A percentile compares a stretch with the other conserved stretches of the same genome.
Evolutionary conservation across 2,329 filamentous ascomycete genomes (phyloP).

Genomic region (Sclerotiophoma versabilis): DNA sequence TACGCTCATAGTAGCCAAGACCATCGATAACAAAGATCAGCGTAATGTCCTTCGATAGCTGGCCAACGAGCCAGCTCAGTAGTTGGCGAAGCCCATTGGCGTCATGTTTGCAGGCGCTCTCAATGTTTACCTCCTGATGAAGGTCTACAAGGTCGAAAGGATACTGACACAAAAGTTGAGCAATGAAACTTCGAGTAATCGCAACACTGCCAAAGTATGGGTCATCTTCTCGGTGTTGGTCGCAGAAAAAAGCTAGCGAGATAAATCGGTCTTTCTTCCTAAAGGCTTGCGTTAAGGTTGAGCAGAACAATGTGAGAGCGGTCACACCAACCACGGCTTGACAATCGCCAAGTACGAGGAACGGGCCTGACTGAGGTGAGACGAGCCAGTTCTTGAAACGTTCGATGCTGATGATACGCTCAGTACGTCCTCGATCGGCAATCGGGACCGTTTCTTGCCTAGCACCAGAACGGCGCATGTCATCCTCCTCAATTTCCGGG

Average conservation of each 20-base stretch:
- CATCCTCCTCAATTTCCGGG: neutral
- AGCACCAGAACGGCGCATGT: neutral
- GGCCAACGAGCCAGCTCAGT: neutral
- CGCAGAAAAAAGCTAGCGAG: neutral
- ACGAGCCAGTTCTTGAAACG: neutral
- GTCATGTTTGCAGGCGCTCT: neutral
- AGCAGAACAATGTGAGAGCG: neutral
- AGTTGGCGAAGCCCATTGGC: neutral
- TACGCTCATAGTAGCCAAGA: neutral
- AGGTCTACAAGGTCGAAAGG: neutral
- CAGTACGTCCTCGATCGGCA: neutral
- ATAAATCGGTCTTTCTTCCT: neutral
- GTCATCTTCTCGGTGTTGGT: neutral
- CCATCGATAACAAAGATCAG: neutral
- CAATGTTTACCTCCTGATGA: neutral
- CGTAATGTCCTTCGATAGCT: neutral
- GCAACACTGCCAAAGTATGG: neutral
- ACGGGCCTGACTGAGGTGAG: neutral
- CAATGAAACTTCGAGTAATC: neutral
- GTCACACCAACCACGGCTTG: neutral
- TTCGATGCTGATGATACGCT: neutral
- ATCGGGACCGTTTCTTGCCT: neutral
- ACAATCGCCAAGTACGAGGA: neutral
- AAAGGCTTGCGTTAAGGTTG: neutral
- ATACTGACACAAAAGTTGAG: neutral